Conservation (phyloP, 805 yeast genomes). For the Starmerella vitae region DNA sequence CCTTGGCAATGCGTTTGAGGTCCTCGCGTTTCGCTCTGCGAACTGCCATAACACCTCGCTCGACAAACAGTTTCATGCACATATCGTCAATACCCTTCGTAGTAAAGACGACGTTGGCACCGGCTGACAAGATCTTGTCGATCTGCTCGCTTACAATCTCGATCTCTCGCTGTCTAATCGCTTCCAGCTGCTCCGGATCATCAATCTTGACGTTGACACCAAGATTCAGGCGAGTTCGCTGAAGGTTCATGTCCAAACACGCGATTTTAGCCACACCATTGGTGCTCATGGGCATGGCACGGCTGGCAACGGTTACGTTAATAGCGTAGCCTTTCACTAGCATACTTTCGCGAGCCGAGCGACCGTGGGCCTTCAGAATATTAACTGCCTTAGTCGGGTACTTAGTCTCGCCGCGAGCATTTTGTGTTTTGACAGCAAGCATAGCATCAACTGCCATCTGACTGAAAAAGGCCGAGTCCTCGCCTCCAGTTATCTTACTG, state of each 20-base stretch:
- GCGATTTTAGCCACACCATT: slow-evolving; percentile 60
- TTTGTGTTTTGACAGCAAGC: slow-evolving; percentile 84
- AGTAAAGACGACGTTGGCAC: slow-evolving; percentile 85
- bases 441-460: slow-evolving; percentile 89
- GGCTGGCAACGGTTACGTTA: slow-evolving; percentile 93
- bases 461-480: slow-evolving; percentile 83
- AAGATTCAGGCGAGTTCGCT: slow-evolving; percentile 93
- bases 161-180: slow-evolving; percentile 75
- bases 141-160: slow-evolving; percentile 76
- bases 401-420: slow-evolving; percentile 59
- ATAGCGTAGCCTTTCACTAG: slow-evolving; percentile 89
- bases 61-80: slow-evolving; percentile 81
- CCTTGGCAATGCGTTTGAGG: slow-evolving; percentile 89
- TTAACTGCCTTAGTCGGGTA: slow-evolving; percentile 95
- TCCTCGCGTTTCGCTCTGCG: slow-evolving; percentile 97
- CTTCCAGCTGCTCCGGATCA: slow-evolving; percentile 94
- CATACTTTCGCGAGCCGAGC: slow-evolving; percentile 73
- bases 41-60: slow-evolving; percentile 85
- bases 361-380: slow-evolving; percentile 91
- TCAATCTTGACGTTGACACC: slow-evolving; percentile 95
- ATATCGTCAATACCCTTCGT: slow-evolving; percentile 92
- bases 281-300: slow-evolving; percentile 77
- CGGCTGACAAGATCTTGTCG: slow-evolving; percentile 65
- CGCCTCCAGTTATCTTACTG: slow-evolving; percentile 75
- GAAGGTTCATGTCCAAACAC: slow-evolving; percentile 79